phyloP scores from a whole-genome alignment of 1,284 basidiomycete genomes.

The Laetiporus sulphureus region DNA sequence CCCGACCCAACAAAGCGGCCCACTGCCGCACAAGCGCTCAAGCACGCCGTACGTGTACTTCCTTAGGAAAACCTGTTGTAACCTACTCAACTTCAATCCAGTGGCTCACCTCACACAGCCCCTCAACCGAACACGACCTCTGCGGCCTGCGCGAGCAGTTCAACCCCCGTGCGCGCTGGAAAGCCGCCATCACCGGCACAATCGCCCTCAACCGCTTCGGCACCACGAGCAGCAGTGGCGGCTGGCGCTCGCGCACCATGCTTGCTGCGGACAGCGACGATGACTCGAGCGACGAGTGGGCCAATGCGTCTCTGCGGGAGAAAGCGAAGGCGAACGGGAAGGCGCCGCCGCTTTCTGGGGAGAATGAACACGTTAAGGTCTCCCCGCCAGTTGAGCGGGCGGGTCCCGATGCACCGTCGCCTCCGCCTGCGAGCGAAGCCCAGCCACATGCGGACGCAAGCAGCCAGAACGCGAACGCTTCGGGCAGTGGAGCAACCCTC shows the following conservation, averaged over 20 bases:
- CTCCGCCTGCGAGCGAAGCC: background rate
- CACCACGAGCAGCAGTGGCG: conserved; percentile 17
- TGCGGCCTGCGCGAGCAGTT: conserved; percentile 75
- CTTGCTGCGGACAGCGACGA: conserved; percentile 25
- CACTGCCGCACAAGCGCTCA: conserved; percentile 67
- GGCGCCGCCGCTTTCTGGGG: conserved; percentile 9
- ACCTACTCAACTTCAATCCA: conserved; percentile 22
- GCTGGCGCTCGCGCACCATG: conserved; percentile 19
- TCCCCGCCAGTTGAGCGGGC: conserved; percentile 17
- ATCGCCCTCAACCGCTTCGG: conserved; percentile 41
- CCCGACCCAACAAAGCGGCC: conserved; percentile 70
- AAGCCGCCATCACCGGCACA: conserved; percentile 56
- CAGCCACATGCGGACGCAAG: conserved; percentile 2
- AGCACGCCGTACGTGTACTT: conserved; percentile 35
- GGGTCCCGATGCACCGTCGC: conserved; percentile 3
- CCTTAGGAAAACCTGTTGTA: background rate
- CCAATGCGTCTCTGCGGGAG: background rate
- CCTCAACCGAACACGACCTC: conserved; percentile 68
- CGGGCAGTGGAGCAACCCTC: conserved; percentile 1
- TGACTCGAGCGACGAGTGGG: conserved; percentile 16
- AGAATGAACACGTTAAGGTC: conserved; percentile 24
- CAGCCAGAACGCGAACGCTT: conserved; percentile 1
- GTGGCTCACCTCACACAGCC: conserved; percentile 63
- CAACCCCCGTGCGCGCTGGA: conserved; percentile 64
- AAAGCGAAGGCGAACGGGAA: background rate